Percentiles rank a stretch among this genome's conserved stretches.
These are phyloP conservation scores for Scalesia atractyloides DNA, from an alignment of 129 eudicot species.

Conservation along the genomic window DNA sequence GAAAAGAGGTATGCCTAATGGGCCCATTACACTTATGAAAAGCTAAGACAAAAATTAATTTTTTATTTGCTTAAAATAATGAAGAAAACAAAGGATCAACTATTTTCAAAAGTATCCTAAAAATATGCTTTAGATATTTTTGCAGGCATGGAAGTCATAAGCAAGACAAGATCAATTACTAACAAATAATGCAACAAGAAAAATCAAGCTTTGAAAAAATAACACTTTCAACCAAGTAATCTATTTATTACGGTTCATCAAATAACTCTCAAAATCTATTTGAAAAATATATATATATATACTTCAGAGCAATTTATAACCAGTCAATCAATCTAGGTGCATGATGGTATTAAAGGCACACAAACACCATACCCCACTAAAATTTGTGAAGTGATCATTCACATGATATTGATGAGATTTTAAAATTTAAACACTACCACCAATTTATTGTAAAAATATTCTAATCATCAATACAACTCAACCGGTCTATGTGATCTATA, in stretches of 20 bases:
- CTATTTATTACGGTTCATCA: no score
- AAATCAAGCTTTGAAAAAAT: constrained; percentile 17
- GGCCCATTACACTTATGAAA: constrained; percentile 24
- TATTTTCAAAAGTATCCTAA: constrained; percentile 1
- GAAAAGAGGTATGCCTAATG: constrained; percentile 18
- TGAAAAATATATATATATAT: no score
- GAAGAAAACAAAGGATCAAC: constrained; percentile 4
- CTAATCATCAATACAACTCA: not conserved
- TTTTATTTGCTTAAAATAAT: constrained; percentile 13
- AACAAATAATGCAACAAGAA: constrained; percentile 17
- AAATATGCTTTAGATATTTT: constrained; percentile 29
- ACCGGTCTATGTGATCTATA: not conserved
- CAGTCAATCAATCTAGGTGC: not conserved
- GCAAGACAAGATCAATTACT: constrained; percentile 17
- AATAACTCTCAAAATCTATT: no score
- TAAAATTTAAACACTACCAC: not conserved
- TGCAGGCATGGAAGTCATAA: constrained; percentile 35
- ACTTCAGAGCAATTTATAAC: no score
- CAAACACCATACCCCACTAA: constrained; percentile 1
- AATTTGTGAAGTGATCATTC: not conserved
- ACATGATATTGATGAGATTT: no score
- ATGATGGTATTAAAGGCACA: constrained; percentile 3
- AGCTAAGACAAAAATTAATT: constrained; percentile 9
- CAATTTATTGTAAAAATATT: not conserved
- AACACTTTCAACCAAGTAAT: constrained; percentile 3